A percentile compares a stretch with the other conserved stretches of the same genome.
These are phyloP conservation scores for Eimeria falciformis DNA, from an alignment of 169 alveolate genomes.

Conservation along the genomic window DNA sequence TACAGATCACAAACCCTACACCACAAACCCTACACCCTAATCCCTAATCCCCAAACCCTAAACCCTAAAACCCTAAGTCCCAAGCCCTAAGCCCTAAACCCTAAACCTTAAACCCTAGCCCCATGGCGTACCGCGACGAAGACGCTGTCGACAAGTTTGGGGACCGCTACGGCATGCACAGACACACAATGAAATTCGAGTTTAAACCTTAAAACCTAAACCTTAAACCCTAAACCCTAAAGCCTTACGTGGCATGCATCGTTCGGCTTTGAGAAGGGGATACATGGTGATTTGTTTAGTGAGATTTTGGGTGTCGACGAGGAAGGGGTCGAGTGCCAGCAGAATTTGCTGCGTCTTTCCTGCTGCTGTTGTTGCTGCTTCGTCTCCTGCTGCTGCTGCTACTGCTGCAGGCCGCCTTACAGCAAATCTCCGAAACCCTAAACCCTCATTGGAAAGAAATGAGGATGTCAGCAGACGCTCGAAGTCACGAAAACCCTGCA, in stretches of 20 bases:
- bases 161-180: neutral
- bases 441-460: neutral
- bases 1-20: constrained; percentile 9
- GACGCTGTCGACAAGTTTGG: neutral
- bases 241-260: neutral
- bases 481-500: neutral
- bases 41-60: neutral
- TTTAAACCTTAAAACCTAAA: neutral
- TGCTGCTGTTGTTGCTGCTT: neutral
- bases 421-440: neutral
- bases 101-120: neutral
- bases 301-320: constrained; percentile 18
- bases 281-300: neutral
- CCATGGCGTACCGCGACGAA: neutral
- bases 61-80: neutral
- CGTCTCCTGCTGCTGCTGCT: constrained; percentile 11
- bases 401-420: neutral
- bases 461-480: neutral
- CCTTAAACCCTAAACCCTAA: neutral
- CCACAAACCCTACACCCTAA: neutral
- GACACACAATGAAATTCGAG: neutral
- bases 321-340: constrained; percentile 23
- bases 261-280: neutral
- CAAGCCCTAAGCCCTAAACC: neutral
- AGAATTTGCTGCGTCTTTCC: neutral